Base-by-base conservation (phyloP, 2,329 filamentous ascomycete genomes). In the Fonsecaea multimorphosa region DNA sequence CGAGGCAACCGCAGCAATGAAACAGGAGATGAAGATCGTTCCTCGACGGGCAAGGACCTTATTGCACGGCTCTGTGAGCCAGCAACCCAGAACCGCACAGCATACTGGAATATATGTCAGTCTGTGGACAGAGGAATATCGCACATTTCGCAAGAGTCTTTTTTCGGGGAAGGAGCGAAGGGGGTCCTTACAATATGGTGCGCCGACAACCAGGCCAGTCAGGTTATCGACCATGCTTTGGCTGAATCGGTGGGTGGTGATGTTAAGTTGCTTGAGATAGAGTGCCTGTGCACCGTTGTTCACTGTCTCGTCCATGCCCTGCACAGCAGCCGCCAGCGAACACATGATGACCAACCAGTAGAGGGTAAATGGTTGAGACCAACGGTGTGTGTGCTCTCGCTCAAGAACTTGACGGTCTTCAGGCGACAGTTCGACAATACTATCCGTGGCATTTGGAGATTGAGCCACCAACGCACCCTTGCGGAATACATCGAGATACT, bases 311-410 rank as follows among this genome's bases (percentile, higher is more conserved):
- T 84, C 82, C 82, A 83, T 83, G 8, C 80, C 82, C 76, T 81
- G 86, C 9, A 85, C 83, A 6, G 83, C 83, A 2, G 85, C 84
- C 1, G 82, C 83, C 29, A 86, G 77, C 1, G 84, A 83, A 72
- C 82, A 84, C 75, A 65, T 73, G 78, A 77, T 63, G n/a, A 79
- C 76, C 40, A 80, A 69, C 66, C 80, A 83, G 72, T 84, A 85
- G 0, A 85, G 74, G 51, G 77, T 71, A 75, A 76, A 80, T 3
- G 83, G 82, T 53, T 83, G 81, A 7, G 77, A 76, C 83, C 84
- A 86, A 49, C 81, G 78, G 65, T 84, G 80, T 0, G 79, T 82
- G 7, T 78, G 74, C 68, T 86, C 84, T 2, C 79, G 72, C 3
- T 74, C 70, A 22, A 85, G 71, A 0, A 74, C 70, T 9, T 75